Conservation (phyloP, 2,329 filamentous ascomycete genomes). For the Tympanopsis confertula region DNA sequence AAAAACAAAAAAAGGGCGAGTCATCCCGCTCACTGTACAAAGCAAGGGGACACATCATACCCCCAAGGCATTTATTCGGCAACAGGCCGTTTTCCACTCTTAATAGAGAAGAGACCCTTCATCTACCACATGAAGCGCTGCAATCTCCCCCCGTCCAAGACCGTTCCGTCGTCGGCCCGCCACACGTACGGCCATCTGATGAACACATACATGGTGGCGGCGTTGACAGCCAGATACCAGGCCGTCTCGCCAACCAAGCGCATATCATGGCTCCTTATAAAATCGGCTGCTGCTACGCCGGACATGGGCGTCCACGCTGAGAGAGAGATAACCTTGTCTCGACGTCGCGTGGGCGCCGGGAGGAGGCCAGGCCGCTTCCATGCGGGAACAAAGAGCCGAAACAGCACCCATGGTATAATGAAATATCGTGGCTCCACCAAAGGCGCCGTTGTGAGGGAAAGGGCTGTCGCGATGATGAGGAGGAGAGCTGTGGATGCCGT, state of each 20-base stretch:
- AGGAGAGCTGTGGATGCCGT: conserved; percentile 40
- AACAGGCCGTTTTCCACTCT: too few species aligned
- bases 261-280: conserved; percentile 23
- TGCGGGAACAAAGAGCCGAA: conserved; percentile 67
- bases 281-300: background rate
- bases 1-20: too few species aligned
- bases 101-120: too few species aligned
- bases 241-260: conserved; percentile 47
- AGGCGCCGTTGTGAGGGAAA: conserved; percentile 78
- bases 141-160: conserved; percentile 40
- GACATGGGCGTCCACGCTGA: conserved; percentile 2
- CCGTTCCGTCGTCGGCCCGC: conserved; percentile 35
- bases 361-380: conserved; percentile 12
- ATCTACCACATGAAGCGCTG: conserved; percentile 78
- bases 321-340: background rate
- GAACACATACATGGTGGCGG: conserved; percentile 60
- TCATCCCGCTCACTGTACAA: too few species aligned
- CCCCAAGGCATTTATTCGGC: too few species aligned
- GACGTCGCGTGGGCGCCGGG: conserved; percentile 2
- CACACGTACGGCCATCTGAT: conserved; percentile 58
- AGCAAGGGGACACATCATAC: too few species aligned
- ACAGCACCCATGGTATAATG: conserved; percentile 88
- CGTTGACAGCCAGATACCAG: conserved; percentile 60
- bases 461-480: conserved; percentile 54
- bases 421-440: conserved; percentile 94